A percentile compares a stretch with the other conserved stretches of the same genome.
These are phyloP conservation scores for Sporothrix variecibatus DNA, from an alignment of 2,329 filamentous ascomycete species.

Conservation along the genomic window DNA sequence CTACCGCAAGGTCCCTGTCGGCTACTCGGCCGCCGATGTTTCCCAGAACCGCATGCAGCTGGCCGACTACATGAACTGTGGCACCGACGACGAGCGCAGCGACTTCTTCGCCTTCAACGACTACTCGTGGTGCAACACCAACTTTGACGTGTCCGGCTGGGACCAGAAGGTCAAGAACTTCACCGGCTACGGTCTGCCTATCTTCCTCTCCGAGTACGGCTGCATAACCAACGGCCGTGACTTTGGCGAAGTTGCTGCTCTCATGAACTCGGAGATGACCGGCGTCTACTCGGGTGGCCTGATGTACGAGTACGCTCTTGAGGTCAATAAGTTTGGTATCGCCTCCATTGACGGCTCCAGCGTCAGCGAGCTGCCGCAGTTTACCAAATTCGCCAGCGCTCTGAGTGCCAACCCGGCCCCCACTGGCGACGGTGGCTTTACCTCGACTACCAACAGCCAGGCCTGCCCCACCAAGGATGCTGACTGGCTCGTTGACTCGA, in stretches of 20 bases:
- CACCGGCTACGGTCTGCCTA: slow-evolving; percentile 79
- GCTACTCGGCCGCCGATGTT: slow-evolving; percentile 79
- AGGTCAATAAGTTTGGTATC: slow-evolving; percentile 78
- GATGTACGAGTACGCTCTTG: slow-evolving; percentile 90
- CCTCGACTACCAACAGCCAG: slow-evolving; percentile 49
- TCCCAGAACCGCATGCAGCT: slow-evolving; percentile 82
- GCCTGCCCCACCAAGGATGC: slow-evolving; percentile 53
- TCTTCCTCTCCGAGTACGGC: slow-evolving; percentile 95
- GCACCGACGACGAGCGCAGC: slow-evolving; percentile 76
- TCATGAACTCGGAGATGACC: slow-evolving; percentile 85
- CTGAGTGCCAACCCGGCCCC: slow-evolving; percentile 53
- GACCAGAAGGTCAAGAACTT: slow-evolving; percentile 86
- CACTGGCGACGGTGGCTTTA: slow-evolving; percentile 52
- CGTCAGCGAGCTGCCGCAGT: slow-evolving; percentile 64
- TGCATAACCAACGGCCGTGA: slow-evolving; percentile 80
- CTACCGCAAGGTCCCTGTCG: slow-evolving; percentile 70
- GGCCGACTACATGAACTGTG: slow-evolving; percentile 92
- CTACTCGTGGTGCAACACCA: slow-evolving; percentile 81
- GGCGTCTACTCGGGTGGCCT: slow-evolving; percentile 91
- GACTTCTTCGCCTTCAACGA: slow-evolving; percentile 92
- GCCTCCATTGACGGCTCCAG: slow-evolving; percentile 62
- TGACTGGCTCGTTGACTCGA: slow-evolving; percentile 55
- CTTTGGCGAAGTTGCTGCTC: slow-evolving; percentile 75
- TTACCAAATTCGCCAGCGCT: slow-evolving; percentile 53
- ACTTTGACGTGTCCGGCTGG: slow-evolving; percentile 75